Percentiles rank a stretch among this genome's conserved stretches.
Evolutionary conservation across 2,329 filamentous ascomycete species (phyloP).

Genomic region (Penicillium sp.): DNA sequence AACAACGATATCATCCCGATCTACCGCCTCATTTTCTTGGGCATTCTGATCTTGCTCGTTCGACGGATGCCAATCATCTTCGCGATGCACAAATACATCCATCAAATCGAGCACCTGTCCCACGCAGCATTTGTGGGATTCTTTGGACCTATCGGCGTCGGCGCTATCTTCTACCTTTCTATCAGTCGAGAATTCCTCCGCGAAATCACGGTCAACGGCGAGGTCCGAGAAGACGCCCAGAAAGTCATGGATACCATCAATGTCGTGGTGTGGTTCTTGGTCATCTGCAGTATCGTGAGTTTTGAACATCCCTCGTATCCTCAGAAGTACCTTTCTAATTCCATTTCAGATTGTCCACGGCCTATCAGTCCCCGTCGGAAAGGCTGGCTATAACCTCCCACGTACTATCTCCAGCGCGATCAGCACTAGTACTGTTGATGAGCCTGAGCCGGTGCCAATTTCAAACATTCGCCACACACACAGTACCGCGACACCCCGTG

Average conservation of each 20-base stretch:
- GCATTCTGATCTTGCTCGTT: slow-evolving; percentile 74
- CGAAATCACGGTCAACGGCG: slow-evolving; percentile 60
- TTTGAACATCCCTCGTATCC: not conserved
- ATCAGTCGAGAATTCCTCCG: slow-evolving; percentile 75
- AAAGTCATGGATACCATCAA: slow-evolving; percentile 67
- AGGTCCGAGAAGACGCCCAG: slow-evolving; percentile 66
- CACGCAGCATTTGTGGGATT: slow-evolving; percentile 89
- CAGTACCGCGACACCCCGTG: slow-evolving; percentile 37
- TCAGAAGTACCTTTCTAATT: not conserved
- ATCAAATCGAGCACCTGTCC: slow-evolving; percentile 72
- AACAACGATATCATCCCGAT: slow-evolving; percentile 71
- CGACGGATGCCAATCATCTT: slow-evolving; percentile 78
- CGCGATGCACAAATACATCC: slow-evolving; percentile 72
- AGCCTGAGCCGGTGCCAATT: slow-evolving; percentile 37
- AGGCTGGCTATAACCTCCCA: slow-evolving; percentile 52
- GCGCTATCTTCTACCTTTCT: slow-evolving; percentile 87
- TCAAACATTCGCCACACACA: slow-evolving; percentile 34
- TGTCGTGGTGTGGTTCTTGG: slow-evolving; percentile 83
- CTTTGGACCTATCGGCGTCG: slow-evolving; percentile 90
- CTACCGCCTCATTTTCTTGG: slow-evolving; percentile 72
- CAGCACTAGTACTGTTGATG: slow-evolving; percentile 45
- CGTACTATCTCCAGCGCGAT: slow-evolving; percentile 50
- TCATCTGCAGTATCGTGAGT: slow-evolving; percentile 75
- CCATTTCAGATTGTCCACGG: slow-evolving; percentile 70
- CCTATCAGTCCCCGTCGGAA: slow-evolving; percentile 72